Evolutionary conservation across 73 alveolate species (phyloP).

Genomic region (Paramecium sonneborni): DNA sequence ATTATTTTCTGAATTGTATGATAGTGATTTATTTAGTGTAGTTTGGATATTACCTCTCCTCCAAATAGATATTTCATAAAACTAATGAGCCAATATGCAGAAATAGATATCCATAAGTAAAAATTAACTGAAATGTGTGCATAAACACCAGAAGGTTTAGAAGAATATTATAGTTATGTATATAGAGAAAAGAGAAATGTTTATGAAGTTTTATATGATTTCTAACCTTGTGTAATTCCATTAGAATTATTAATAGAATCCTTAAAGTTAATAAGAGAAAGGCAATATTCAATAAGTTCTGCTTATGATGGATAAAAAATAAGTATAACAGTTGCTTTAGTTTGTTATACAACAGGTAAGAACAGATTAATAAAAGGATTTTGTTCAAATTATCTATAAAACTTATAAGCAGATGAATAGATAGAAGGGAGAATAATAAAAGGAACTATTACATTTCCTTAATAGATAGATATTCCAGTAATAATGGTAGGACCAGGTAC

Average conservation of each 20-base stretch:
- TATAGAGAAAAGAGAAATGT: constrained; percentile 79
- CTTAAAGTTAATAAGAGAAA: constrained; percentile 65
- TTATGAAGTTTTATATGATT: constrained; percentile 76
- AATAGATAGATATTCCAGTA: constrained; percentile 74
- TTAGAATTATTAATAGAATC: constrained; percentile 72
- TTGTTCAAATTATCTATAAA: constrained; percentile 75
- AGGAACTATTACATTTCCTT: constrained; percentile 77
- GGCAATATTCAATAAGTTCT: constrained; percentile 79
- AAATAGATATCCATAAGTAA: constrained; percentile 67
- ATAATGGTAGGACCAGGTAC: constrained; percentile 97
- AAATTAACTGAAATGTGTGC: constrained; percentile 72
- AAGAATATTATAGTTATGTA: constrained; percentile 83
- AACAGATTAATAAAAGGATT: constrained; percentile 75
- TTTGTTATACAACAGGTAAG: constrained; percentile 69
- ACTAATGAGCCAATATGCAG: constrained; percentile 72
- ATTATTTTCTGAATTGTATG: constrained; percentile 5
- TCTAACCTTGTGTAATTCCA: constrained; percentile 72
- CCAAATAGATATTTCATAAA: constrained; percentile 80
- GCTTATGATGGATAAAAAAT: constrained; percentile 10
- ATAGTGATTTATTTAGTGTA: neutral
- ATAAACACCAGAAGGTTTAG: constrained; percentile 77
- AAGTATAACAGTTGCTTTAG: constrained; percentile 75
- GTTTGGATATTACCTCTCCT: constrained; percentile 74
- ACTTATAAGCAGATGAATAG: neutral
- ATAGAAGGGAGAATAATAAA: constrained; percentile 66